Percentiles rank a stretch among this genome's conserved stretches.
These are phyloP conservation scores for Abrus precatorius DNA, from an alignment of 306 rosid genomes.

Conservation along the genomic window DNA sequence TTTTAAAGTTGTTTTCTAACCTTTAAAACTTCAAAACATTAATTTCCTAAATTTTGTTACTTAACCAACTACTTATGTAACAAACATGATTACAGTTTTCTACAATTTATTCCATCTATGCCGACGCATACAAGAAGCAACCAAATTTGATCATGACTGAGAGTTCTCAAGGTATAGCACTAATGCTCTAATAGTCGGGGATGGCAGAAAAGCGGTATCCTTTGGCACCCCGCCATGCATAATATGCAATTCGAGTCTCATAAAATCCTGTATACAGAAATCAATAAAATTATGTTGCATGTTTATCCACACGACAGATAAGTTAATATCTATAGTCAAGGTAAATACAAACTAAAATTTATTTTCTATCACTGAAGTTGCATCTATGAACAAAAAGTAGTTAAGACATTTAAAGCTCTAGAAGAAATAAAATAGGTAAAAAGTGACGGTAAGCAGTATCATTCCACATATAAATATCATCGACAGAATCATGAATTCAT, in stretches of 20 bases:
- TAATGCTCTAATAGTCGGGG: slow-evolving; percentile 75
- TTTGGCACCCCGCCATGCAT: slow-evolving; percentile 91
- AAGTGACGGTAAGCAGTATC: slow-evolving; percentile 18
- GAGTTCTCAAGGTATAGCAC: slow-evolving; percentile 21
- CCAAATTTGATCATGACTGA: slow-evolving; percentile 18
- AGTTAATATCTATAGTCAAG: slow-evolving; percentile 14
- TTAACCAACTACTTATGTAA: slow-evolving; percentile 28
- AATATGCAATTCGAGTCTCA: slow-evolving; percentile 92
- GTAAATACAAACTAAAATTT: slow-evolving; percentile 7
- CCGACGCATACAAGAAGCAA: slow-evolving; percentile 29
- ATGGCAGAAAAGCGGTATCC: slow-evolving; percentile 90
- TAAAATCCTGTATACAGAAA: slow-evolving; percentile 78
- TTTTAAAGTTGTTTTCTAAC: neutral
- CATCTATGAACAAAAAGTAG: slow-evolving; percentile 24
- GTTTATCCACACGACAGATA: slow-evolving; percentile 29
- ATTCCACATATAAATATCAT: neutral
- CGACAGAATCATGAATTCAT: neutral
- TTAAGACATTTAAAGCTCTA: neutral
- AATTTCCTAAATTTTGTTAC: slow-evolving; percentile 26
- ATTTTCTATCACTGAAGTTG: slow-evolving; percentile 24
- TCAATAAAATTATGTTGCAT: slow-evolving; percentile 4
- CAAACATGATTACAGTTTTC: slow-evolving; percentile 36
- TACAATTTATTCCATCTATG: slow-evolving; percentile 24
- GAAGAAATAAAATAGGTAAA: slow-evolving; percentile 7
- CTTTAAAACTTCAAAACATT: slow-evolving; percentile 9